Evolutionary conservation across 305 asterid species (phyloP).

Genomic region (Ilex paraguariensis): DNA sequence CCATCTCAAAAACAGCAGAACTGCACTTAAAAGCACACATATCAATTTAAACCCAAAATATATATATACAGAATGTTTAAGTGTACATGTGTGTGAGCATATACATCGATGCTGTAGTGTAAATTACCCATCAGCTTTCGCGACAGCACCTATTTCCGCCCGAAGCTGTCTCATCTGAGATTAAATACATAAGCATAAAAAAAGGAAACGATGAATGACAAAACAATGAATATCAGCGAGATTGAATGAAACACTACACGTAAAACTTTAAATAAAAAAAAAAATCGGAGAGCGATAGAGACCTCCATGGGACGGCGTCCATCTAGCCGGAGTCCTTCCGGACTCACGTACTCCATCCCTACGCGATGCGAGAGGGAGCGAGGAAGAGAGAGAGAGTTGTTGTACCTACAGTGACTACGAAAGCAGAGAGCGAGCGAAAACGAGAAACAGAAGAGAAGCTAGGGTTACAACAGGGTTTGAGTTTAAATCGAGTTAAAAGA

Average conservation of each 20-base stretch:
- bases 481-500: too few species aligned
- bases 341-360: conserved; percentile 86
- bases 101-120: not conserved
- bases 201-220: not conserved
- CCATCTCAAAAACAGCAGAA: conserved; percentile 97
- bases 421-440: not conserved
- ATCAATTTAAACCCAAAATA: conserved; percentile 2
- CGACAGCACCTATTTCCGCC: conserved; percentile 79
- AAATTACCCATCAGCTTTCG: conserved; percentile 87
- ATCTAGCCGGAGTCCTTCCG: conserved; percentile 93
- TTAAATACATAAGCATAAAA: conserved; percentile 2
- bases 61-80: not conserved
- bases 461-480: too few species aligned
- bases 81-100: not conserved
- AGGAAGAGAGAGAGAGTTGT: too few species aligned
- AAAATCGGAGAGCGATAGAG: not conserved
- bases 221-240: not conserved
- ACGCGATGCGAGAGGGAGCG: not conserved
- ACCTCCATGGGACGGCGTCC: conserved; percentile 99
- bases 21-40: conserved; percentile 39
- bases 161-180: conserved; percentile 93
- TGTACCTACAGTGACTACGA: too few species aligned
- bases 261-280: not conserved
- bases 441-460: too few species aligned
- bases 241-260: not conserved